phyloP scores from a whole-genome alignment of 2,329 filamentous ascomycete species.

The Alternaria arborescens region DNA sequence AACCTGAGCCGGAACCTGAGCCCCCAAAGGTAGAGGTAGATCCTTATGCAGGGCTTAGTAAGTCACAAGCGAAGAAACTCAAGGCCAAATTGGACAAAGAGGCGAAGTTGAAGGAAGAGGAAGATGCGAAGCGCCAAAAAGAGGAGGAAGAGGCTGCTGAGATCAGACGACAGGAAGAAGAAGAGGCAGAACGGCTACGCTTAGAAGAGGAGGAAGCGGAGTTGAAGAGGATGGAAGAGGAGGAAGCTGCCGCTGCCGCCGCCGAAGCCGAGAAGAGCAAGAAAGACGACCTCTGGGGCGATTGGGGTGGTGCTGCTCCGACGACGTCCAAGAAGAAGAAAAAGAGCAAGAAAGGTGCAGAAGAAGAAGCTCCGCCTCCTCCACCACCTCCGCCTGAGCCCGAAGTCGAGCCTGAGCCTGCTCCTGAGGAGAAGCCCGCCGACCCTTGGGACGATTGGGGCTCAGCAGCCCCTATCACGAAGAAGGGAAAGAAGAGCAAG shows the following conservation, averaged over 20 bases:
- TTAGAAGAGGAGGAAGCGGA: slow-evolving; percentile 38
- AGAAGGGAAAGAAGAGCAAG: slow-evolving; percentile 46
- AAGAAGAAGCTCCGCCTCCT: slow-evolving; percentile 37
- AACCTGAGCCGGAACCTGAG: slow-evolving; percentile 24
- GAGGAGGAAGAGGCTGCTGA: slow-evolving; percentile 36
- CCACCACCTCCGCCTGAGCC: slow-evolving; percentile 49
- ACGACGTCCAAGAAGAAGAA: slow-evolving; percentile 45
- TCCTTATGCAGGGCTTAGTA: slow-evolving; percentile 42
- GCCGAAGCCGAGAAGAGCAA: slow-evolving; percentile 37
- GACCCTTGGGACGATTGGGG: slow-evolving; percentile 43
- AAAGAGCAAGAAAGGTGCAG: slow-evolving; percentile 42
- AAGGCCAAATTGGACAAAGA: slow-evolving; percentile 50
- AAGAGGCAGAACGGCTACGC: slow-evolving; percentile 39
- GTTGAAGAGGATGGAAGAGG: slow-evolving; percentile 32
- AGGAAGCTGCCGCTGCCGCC: slow-evolving; percentile 34
- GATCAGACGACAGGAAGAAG: slow-evolving; percentile 29
- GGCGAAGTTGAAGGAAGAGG: slow-evolving; percentile 25
- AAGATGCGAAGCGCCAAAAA: slow-evolving; percentile 28
- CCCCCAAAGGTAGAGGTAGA: slow-evolving; percentile 53
- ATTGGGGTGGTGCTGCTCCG: slow-evolving; percentile 39
- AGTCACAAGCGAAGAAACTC: slow-evolving; percentile 42
- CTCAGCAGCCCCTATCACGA: slow-evolving; percentile 19
- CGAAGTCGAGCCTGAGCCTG: slow-evolving; percentile 39
- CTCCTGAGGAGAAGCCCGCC: slow-evolving; percentile 32
- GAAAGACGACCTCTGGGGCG: slow-evolving; percentile 48